phyloP scores from a whole-genome alignment of 2,329 filamentous ascomycete genomes.

The Dactylellina haptotyla region DNA sequence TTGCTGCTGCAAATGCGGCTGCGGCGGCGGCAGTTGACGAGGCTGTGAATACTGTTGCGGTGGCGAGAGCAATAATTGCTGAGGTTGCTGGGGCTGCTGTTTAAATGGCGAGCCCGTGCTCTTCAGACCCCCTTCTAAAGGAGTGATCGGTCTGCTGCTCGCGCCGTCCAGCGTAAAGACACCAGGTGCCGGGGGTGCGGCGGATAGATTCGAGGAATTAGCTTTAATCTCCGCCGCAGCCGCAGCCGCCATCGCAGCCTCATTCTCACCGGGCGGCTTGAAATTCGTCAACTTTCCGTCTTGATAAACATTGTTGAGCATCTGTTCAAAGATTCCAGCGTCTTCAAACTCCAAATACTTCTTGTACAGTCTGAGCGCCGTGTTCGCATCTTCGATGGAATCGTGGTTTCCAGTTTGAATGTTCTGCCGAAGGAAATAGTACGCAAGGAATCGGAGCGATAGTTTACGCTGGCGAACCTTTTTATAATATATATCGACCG shows the following conservation, averaged over 20 bases:
- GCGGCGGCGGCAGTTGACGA: conserved; percentile 11
- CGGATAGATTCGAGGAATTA: background rate
- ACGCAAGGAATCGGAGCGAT: conserved; percentile 88
- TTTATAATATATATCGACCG: conserved; percentile 89
- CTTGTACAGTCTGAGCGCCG: conserved; percentile 84
- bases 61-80: conserved; percentile 5
- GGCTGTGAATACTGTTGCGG: conserved; percentile 14
- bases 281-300: conserved; percentile 71
- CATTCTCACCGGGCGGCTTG: conserved; percentile 65
- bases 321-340: conserved; percentile 81
- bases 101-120: conserved; percentile 39
- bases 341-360: conserved; percentile 92
- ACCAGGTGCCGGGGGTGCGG: conserved; percentile 3
- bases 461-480: conserved; percentile 81
- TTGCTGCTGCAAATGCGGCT: conserved; percentile 24
- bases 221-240: conserved; percentile 33
- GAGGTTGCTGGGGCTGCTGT: conserved; percentile 22
- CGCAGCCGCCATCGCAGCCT: conserved; percentile 28
- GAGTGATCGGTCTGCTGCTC: conserved; percentile 39
- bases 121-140: conserved; percentile 17
- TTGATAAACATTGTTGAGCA: conserved; percentile 86
- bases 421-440: conserved; percentile 88
- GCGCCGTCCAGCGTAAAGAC: conserved; percentile 26
- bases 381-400: conserved; percentile 92
- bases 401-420: conserved; percentile 95